These are phyloP conservation scores for Passalora sequoiae DNA, from an alignment of 2,329 filamentous ascomycete species.

Conservation along the genomic window DNA sequence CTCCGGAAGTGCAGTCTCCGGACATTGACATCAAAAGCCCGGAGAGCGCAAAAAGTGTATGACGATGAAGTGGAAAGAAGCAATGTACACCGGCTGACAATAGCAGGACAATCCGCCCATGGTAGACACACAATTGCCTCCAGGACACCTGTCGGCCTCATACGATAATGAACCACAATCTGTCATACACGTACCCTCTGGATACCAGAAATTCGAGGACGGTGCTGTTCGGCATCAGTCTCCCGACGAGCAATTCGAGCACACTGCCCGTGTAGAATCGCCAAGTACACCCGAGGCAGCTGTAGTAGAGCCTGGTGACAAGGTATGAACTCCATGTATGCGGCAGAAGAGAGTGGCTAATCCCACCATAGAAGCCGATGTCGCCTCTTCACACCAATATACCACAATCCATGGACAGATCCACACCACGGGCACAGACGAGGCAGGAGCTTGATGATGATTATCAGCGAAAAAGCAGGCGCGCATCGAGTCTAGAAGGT, in stretches of 20 bases:
- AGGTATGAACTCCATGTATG: constrained; percentile 22
- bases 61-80: constrained; percentile 21
- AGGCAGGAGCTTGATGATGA: constrained; percentile 64
- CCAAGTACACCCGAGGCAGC: constrained; percentile 33
- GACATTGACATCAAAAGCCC: constrained; percentile 33
- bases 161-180: constrained; percentile 73
- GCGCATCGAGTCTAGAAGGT: constrained; percentile 74
- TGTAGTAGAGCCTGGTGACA: constrained; percentile 28
- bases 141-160: constrained; percentile 47
- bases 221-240: constrained; percentile 12
- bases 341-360: constrained; percentile 1
- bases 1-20: constrained; percentile 24
- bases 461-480: constrained; percentile 54
- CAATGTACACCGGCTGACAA: constrained; percentile 11
- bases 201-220: constrained; percentile 67
- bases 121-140: constrained; percentile 44
- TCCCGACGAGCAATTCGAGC: constrained; percentile 21
- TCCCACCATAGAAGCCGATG: constrained; percentile 43
- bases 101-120: constrained; percentile 33
- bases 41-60: constrained; percentile 29
- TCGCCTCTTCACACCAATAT: constrained; percentile 73
- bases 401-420: constrained; percentile 56
- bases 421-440: constrained; percentile 79
- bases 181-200: constrained; percentile 83
- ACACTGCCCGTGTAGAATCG: constrained; percentile 30